Conservation (phyloP, 2,329 filamentous ascomycete genomes). For the Aspergillus pseudoglaucus region DNA sequence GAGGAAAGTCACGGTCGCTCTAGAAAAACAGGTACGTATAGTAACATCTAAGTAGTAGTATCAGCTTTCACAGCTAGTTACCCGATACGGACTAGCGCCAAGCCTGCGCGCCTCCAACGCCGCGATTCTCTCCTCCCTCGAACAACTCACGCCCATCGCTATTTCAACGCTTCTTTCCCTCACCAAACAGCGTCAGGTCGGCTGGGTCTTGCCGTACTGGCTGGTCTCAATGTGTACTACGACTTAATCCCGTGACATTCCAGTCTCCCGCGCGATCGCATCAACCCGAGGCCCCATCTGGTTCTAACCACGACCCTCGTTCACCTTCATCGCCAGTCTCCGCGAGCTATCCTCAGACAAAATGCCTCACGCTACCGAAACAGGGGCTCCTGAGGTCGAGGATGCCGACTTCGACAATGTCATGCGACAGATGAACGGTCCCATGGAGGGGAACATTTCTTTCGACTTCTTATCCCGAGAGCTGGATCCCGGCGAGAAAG, state of each 20-base stretch:
- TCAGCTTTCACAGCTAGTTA: conserved; percentile 15
- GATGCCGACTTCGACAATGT: conserved; percentile 38
- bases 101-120: conserved; percentile 1
- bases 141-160: conserved; percentile 2
- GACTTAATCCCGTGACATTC: background rate
- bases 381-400: conserved; percentile 21
- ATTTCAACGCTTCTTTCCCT: background rate
- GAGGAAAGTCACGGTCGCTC: too few relatives aligned
- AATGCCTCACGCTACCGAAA: conserved; percentile 36
- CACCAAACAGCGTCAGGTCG: background rate
- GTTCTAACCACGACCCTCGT: background rate
- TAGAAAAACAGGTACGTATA: too few relatives aligned
- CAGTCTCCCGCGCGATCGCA: background rate
- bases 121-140: conserved; percentile 3
- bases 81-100: conserved; percentile 20
- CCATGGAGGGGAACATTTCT: conserved; percentile 24
- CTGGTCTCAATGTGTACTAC: conserved; percentile 7
- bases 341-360: conserved; percentile 4
- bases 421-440: conserved; percentile 37
- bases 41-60: background rate
- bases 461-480: conserved; percentile 38
- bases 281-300: background rate
- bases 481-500: conserved; percentile 61
- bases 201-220: conserved; percentile 1
- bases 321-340: background rate